A percentile compares a stretch with the other conserved stretches of the same genome.
Conservation (phyloP, 371 early-diverging fungal genomes). For the Conidiobolus incongruus region DNA sequence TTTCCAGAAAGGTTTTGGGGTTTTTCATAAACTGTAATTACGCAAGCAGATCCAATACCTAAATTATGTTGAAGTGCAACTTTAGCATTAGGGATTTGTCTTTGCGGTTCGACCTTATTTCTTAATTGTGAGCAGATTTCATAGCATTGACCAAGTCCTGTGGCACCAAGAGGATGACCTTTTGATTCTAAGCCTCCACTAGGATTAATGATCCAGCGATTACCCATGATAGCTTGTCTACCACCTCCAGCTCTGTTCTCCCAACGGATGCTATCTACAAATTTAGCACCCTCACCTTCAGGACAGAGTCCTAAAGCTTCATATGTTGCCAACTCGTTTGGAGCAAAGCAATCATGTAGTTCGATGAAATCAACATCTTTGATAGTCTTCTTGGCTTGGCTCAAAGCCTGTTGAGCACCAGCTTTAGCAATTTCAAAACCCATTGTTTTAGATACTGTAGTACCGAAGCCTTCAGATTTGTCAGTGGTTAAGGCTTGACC, state of each 20-base stretch:
- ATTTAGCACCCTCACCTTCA: conserved; percentile 31
- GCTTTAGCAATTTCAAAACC: conserved; percentile 48
- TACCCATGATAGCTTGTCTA: background rate
- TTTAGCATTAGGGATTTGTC: conserved; percentile 40
- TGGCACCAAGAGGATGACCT: conserved; percentile 63
- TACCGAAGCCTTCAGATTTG: conserved; percentile 28
- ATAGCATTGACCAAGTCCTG: conserved; percentile 56
- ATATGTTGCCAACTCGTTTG: conserved; percentile 57
- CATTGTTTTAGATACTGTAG: conserved; percentile 36
- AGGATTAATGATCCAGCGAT: conserved; percentile 44
- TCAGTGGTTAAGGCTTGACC: conserved; percentile 55
- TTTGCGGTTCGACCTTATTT: conserved; percentile 34
- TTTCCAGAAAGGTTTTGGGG: conserved; percentile 5
- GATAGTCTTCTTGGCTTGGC: conserved; percentile 28
- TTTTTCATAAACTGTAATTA: conserved; percentile 39
- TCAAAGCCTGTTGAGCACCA: conserved; percentile 28
- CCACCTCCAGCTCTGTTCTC: conserved; percentile 29
- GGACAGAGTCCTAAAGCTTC: conserved; percentile 50
- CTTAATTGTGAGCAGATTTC: conserved; percentile 39
- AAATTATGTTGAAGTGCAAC: conserved; percentile 59
- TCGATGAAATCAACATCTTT: conserved; percentile 46
- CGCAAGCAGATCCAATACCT: conserved; percentile 58
- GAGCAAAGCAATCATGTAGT: conserved; percentile 63
- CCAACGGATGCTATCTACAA: conserved; percentile 17
- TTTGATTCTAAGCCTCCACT: conserved; percentile 60